Evolutionary conservation across 208 protist species (phyloP).

Genomic region (Crithidia expoeki): DNA sequence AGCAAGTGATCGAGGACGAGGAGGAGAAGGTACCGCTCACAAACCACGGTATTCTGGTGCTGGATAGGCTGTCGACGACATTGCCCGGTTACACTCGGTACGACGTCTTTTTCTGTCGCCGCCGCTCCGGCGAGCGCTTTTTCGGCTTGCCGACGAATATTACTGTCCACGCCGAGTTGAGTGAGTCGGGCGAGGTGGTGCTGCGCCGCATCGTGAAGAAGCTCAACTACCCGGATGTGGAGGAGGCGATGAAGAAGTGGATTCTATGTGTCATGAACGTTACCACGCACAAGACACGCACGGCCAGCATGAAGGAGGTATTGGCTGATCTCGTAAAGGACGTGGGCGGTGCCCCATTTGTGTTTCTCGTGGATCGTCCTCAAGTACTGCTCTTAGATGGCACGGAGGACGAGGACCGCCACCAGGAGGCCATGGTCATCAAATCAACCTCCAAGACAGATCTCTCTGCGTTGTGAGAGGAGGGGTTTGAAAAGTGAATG

Average conservation of each 20-base stretch:
- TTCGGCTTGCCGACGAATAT: slow-evolving; percentile 81
- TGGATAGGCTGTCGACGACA: slow-evolving; percentile 31
- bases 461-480: slow-evolving; percentile 38
- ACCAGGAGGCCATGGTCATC: slow-evolving; percentile 62
- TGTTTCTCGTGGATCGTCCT: slow-evolving; percentile 68
- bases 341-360: slow-evolving; percentile 44
- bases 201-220: slow-evolving; percentile 60
- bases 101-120: slow-evolving; percentile 71
- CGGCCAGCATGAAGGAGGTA: slow-evolving; percentile 46
- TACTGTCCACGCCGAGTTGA: slow-evolving; percentile 31
- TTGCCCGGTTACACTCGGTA: slow-evolving; percentile 35
- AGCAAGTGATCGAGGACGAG: slow-evolving; percentile 9
- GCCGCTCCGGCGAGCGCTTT: slow-evolving; percentile 56
- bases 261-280: slow-evolving; percentile 50
- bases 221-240: slow-evolving; percentile 40
- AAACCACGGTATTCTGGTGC: slow-evolving; percentile 18
- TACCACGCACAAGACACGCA: slow-evolving; percentile 40
- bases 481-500: background rate
- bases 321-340: slow-evolving; percentile 54
- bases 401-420: slow-evolving; percentile 25
- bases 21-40: slow-evolving; percentile 14
- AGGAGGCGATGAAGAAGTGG: slow-evolving; percentile 44
- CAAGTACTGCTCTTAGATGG: slow-evolving; percentile 43
- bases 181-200: slow-evolving; percentile 51
- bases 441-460: slow-evolving; percentile 48